These are phyloP conservation scores for Neoscytalidium dimidiatum DNA, from an alignment of 2,329 filamentous ascomycete genomes.

Conservation along the genomic window DNA sequence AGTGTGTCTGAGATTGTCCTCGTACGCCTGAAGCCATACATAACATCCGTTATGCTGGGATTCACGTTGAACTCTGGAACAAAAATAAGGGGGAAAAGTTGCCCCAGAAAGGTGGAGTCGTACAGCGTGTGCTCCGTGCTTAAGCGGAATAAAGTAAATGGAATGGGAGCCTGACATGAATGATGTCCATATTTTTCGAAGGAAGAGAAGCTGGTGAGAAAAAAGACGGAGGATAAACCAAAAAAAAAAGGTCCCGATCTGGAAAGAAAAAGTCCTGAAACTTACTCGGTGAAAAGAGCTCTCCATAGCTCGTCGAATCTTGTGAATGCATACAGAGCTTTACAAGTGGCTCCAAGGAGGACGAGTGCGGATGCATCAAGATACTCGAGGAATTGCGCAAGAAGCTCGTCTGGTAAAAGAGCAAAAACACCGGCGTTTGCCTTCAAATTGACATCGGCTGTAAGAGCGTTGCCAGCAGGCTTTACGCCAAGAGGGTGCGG, in stretches of 20 bases:
- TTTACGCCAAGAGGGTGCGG: slow-evolving; percentile 82
- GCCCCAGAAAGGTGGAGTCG: no score
- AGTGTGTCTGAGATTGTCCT: no score
- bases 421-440: slow-evolving; percentile 65
- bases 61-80: no score
- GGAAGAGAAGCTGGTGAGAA: neutral
- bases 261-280: slow-evolving; percentile 13
- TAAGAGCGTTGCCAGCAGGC: slow-evolving; percentile 81
- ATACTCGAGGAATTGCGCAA: slow-evolving; percentile 73
- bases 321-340: slow-evolving; percentile 82
- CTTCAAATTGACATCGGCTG: slow-evolving; percentile 67
- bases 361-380: slow-evolving; percentile 66
- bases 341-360: slow-evolving; percentile 74
- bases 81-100: no score
- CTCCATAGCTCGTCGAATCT: slow-evolving; percentile 89
- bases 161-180: no score
- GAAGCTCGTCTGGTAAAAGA: slow-evolving; percentile 75
- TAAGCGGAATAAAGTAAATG: no score
- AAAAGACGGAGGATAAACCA: slow-evolving; percentile 18
- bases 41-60: no score
- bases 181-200: neutral
- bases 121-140: no score
- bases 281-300: slow-evolving; percentile 75
- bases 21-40: no score
- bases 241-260: no score